Evolutionary conservation across 2,329 filamentous ascomycete genomes (phyloP).

Genomic region (Diaporthe longicolla): DNA sequence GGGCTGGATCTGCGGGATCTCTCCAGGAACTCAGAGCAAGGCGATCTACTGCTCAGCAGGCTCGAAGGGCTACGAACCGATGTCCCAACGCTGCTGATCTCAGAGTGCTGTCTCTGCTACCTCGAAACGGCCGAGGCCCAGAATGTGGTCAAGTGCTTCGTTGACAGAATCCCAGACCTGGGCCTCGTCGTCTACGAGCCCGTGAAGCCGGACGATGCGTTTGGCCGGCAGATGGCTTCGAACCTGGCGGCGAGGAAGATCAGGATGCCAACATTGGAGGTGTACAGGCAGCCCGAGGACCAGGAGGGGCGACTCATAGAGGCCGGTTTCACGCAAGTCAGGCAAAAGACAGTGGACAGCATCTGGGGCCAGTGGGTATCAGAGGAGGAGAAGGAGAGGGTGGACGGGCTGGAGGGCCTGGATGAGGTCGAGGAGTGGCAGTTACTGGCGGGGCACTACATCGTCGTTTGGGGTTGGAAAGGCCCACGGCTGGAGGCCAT

Average conservation of each 20-base stretch:
- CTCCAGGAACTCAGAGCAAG: slow-evolving; percentile 44
- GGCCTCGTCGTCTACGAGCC: slow-evolving; percentile 89
- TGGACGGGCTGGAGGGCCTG: slow-evolving; percentile 85
- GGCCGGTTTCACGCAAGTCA: slow-evolving; percentile 72
- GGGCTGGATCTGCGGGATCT: slow-evolving; percentile 80
- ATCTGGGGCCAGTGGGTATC: slow-evolving; percentile 85
- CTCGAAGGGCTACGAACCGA: slow-evolving; percentile 57
- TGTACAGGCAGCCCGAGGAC: slow-evolving; percentile 76
- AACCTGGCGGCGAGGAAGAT: slow-evolving; percentile 89
- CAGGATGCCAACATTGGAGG: slow-evolving; percentile 83
- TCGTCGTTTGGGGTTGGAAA: slow-evolving; percentile 89
- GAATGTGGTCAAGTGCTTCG: slow-evolving; percentile 76
- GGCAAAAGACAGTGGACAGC: slow-evolving; percentile 62
- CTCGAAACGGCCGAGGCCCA: slow-evolving; percentile 76
- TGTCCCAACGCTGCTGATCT: slow-evolving; percentile 87
- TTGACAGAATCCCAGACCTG: slow-evolving; percentile 62
- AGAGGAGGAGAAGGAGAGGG: slow-evolving; percentile 80
- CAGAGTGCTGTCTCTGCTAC: slow-evolving; percentile 97
- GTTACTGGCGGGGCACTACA: slow-evolving; percentile 88
- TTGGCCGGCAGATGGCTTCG: slow-evolving; percentile 91
- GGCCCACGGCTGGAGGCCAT: slow-evolving; percentile 57
- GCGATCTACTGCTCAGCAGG: slow-evolving; percentile 43
- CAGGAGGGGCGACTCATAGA: slow-evolving; percentile 77
- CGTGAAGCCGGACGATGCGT: slow-evolving; percentile 84
- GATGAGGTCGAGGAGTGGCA: slow-evolving; percentile 98